Percentiles rank a stretch among this genome's conserved stretches.
Conservation (phyloP, 345 rosid genomes). For the Hibiscus mutabilis region DNA sequence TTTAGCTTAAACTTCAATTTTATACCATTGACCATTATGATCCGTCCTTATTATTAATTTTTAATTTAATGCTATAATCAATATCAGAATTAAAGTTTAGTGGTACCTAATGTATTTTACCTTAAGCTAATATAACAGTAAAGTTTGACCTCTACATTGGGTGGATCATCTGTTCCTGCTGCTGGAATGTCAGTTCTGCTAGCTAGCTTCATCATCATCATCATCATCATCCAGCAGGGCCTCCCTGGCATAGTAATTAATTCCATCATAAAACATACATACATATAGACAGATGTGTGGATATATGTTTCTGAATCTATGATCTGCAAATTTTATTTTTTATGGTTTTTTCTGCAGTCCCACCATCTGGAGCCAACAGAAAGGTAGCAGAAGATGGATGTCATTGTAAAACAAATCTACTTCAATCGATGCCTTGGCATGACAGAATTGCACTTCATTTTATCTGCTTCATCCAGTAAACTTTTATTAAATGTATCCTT, state of each 20-base stretch:
- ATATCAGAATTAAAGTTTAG: too few relatives aligned
- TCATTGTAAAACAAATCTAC: slow-evolving; percentile 17
- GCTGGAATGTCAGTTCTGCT: slow-evolving; percentile 7
- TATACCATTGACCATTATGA: too few relatives aligned
- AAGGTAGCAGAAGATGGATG: slow-evolving; percentile 13
- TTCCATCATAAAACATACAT: too few relatives aligned
- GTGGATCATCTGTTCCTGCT: slow-evolving; percentile 3
- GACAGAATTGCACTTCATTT: slow-evolving; percentile 19
- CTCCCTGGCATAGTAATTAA: too few relatives aligned
- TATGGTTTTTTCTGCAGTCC: slow-evolving; percentile 6
- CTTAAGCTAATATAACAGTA: slow-evolving; percentile 20
- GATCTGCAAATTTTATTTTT: neutral
- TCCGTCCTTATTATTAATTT: too few relatives aligned
- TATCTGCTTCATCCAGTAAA: slow-evolving; percentile 9
- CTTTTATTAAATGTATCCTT: neutral
- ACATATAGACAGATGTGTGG: too few relatives aligned
- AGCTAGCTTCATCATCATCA: neutral
- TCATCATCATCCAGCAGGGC: neutral
- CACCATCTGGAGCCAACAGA: slow-evolving; percentile 29
- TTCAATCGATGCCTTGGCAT: slow-evolving; percentile 16
- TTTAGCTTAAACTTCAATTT: too few relatives aligned
- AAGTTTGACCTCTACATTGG: slow-evolving; percentile 29
- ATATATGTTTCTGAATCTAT: neutral
- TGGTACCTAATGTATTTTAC: too few relatives aligned
- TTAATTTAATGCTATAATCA: too few relatives aligned